These are phyloP conservation scores for Fusarium concolor DNA, from an alignment of 2,329 filamentous ascomycete species.

Conservation along the genomic window DNA sequence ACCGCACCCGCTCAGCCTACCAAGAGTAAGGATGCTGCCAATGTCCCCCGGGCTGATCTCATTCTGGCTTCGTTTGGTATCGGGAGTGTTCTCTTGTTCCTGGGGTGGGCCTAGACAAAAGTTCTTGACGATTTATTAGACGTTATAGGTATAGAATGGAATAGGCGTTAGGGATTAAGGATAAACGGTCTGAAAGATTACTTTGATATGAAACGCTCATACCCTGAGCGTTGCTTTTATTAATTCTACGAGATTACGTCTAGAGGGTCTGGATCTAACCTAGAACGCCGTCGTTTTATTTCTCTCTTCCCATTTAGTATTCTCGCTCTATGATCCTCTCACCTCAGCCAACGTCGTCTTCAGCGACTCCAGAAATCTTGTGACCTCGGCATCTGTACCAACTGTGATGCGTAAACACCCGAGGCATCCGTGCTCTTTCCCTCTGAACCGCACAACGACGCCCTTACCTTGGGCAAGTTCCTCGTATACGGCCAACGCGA, in stretches of 20 bases:
- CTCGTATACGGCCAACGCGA: slow-evolving; percentile 85
- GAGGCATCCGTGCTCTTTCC: slow-evolving; percentile 89
- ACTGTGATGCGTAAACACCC: slow-evolving; percentile 93
- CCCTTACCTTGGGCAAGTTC: slow-evolving; percentile 84
- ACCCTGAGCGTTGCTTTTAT: slow-evolving; percentile 39
- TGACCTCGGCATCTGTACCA: slow-evolving; percentile 88
- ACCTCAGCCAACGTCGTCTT: slow-evolving; percentile 61
- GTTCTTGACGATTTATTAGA: slow-evolving; percentile 31
- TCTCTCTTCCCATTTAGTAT: neutral
- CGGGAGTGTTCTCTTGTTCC: slow-evolving; percentile 33
- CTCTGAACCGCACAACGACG: slow-evolving; percentile 93
- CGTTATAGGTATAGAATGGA: slow-evolving; percentile 29
- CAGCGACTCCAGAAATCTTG: slow-evolving; percentile 79
- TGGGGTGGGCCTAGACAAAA: slow-evolving; percentile 34
- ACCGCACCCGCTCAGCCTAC: slow-evolving; percentile 24
- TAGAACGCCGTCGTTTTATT: slow-evolving; percentile 37
- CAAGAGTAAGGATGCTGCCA: slow-evolving; percentile 38
- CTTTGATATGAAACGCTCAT: slow-evolving; percentile 31
- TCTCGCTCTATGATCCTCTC: slow-evolving; percentile 41
- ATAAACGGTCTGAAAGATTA: slow-evolving; percentile 19
- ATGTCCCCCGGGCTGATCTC: slow-evolving; percentile 25
- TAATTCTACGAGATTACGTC: slow-evolving; percentile 45
- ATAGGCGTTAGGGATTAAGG: slow-evolving; percentile 31
- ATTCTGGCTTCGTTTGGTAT: slow-evolving; percentile 38
- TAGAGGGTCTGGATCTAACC: slow-evolving; percentile 39